Evolutionary conservation across 441 rosid genomes (phyloP).

Genomic region (Aleurites moluccanus): DNA sequence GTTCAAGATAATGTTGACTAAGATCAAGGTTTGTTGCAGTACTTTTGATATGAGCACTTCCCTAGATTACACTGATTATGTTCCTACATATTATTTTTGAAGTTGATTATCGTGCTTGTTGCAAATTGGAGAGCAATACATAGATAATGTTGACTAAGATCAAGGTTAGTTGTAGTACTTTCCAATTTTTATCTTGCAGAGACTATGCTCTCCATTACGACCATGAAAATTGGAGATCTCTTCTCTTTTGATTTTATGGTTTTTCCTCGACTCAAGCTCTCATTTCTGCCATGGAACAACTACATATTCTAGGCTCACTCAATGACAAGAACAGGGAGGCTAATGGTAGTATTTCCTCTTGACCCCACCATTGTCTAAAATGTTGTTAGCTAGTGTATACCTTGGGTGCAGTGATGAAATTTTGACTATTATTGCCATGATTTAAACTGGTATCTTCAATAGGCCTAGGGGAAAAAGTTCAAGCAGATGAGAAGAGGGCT

Average conservation of each 20-base stretch:
- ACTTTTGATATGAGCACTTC: too few relatives aligned
- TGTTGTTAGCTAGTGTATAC: conserved; percentile 82
- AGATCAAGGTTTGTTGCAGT: conserved; percentile 57
- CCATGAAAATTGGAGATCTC: conserved; percentile 78
- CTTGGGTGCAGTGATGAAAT: conserved; percentile 90
- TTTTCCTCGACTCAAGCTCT: conserved; percentile 79
- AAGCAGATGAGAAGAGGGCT: conserved; percentile 80
- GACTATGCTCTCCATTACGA: conserved; percentile 67
- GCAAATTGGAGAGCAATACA: too few relatives aligned
- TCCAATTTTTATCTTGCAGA: too few relatives aligned
- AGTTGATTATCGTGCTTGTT: too few relatives aligned
- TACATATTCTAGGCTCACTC: conserved; percentile 70
- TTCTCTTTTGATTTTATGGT: conserved; percentile 83
- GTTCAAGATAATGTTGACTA: conserved; percentile 90
- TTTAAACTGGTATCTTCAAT: conserved; percentile 75
- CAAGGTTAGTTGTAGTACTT: too few relatives aligned
- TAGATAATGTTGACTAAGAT: too few relatives aligned
- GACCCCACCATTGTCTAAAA: conserved; percentile 80
- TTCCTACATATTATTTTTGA: too few relatives aligned
- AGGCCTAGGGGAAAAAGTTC: conserved; percentile 92
- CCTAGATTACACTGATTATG: neutral
- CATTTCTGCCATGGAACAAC: conserved; percentile 78
- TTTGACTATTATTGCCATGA: conserved; percentile 76
- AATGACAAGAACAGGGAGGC: conserved; percentile 78
- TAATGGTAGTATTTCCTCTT: conserved; percentile 88